A percentile compares a stretch with the other conserved stretches of the same genome.
Evolutionary conservation across 192 early-diverging fungal species (phyloP).

Genomic region (Coemansia guatemalensis): DNA sequence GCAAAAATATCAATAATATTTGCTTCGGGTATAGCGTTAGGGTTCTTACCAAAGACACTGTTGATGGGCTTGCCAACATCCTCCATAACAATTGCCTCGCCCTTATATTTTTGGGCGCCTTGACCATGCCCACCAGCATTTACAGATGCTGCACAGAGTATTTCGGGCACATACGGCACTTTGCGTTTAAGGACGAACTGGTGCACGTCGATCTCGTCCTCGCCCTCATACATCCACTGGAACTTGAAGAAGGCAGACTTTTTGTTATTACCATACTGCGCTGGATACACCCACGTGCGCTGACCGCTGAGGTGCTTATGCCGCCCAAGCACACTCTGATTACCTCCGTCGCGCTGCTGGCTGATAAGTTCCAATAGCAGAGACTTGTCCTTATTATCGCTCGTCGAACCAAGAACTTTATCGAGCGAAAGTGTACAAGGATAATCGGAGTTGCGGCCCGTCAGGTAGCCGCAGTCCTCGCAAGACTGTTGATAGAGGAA

Average conservation of each 20-base stretch:
- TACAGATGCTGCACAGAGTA: too few relatives aligned
- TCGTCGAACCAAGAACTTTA: too few relatives aligned
- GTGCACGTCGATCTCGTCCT: slow-evolving; percentile 2
- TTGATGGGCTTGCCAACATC: too few relatives aligned
- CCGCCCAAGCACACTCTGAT: slow-evolving; percentile 2
- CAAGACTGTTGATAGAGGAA: not conserved
- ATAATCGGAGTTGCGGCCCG: not conserved
- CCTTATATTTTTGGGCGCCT: too few relatives aligned
- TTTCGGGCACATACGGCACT: slow-evolving; percentile 1
- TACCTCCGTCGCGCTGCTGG: not conserved
- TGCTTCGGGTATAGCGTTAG: too few relatives aligned
- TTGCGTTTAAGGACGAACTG: not conserved
- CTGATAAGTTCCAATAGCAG: not conserved
- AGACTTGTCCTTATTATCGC: not conserved
- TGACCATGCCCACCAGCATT: too few relatives aligned
- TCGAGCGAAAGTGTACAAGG: not conserved
- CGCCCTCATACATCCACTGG: not conserved
- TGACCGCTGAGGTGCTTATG: not conserved
- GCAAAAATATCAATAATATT: too few relatives aligned
- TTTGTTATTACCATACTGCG: not conserved
- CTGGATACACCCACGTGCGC: slow-evolving; percentile 3
- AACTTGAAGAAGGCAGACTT: slow-evolving; percentile 3
- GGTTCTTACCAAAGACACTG: too few relatives aligned
- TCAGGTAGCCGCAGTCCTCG: not conserved
- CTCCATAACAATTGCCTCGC: too few relatives aligned